Percentiles rank a stretch among this genome's conserved stretches.
phyloP scores from a whole-genome alignment of 371 early-diverging fungal genomes.

The Funneliformis caledonium region DNA sequence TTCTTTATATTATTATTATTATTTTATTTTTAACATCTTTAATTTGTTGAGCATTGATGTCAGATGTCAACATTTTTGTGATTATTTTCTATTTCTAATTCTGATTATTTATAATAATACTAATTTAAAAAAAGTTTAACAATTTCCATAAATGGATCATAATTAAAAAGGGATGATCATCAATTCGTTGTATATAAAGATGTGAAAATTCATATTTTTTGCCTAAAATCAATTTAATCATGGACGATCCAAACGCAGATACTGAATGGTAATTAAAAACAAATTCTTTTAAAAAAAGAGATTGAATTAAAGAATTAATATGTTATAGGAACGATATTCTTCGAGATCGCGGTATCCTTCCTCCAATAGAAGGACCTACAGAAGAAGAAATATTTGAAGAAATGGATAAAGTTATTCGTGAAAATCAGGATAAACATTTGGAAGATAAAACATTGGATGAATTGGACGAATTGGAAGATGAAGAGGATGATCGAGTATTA shows the following conservation, averaged over 20 bases:
- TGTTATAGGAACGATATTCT: slow-evolving; percentile 84
- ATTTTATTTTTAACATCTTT: no score
- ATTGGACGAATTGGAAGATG: slow-evolving; percentile 89
- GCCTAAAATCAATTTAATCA: not conserved
- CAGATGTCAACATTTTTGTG: no score
- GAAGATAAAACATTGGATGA: slow-evolving; percentile 79
- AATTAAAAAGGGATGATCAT: no score
- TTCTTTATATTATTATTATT: no score
- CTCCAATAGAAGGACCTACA: slow-evolving; percentile 71
- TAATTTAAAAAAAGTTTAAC: no score
- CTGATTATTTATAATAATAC: no score
- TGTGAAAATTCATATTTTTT: no score
- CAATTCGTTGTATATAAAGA: no score
- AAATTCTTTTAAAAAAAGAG: not conserved
- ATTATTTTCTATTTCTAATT: no score
- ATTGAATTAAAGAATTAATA: not conserved
- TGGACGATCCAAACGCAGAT: slow-evolving; percentile 38
- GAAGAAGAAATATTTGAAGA: slow-evolving; percentile 76
- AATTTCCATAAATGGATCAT: no score
- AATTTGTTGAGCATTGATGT: no score
- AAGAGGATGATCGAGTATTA: slow-evolving; percentile 81
- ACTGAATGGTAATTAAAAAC: slow-evolving; percentile 33
- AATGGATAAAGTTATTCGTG: slow-evolving; percentile 72
- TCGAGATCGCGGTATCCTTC: slow-evolving; percentile 88
- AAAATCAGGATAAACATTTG: slow-evolving; percentile 61